These are phyloP conservation scores for Chaetoceros tenuissimus DNA, from an alignment of 108 stramenopile genomes.

Conservation along the genomic window DNA sequence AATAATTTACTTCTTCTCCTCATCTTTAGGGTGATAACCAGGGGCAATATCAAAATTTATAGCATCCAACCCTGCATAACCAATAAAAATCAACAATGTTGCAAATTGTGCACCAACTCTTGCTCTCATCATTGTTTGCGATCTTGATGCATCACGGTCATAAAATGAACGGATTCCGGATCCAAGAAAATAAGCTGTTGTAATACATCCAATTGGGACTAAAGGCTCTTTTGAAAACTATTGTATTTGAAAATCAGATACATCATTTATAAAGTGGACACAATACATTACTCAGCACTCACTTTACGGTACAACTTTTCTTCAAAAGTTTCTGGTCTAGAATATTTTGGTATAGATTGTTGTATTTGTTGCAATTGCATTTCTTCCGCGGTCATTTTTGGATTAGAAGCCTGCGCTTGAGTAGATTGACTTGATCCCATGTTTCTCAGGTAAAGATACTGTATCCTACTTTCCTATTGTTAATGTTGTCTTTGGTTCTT, in stretches of 20 bases:
- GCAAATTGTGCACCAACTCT: constrained; percentile 80
- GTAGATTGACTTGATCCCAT: not conserved
- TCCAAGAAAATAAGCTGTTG: constrained; percentile 72
- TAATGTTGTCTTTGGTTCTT: not conserved
- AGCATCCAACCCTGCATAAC: constrained; percentile 61
- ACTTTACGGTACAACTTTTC: constrained; percentile 74
- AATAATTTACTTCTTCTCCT: no score
- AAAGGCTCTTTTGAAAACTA: constrained; percentile 75
- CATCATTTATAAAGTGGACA: not conserved
- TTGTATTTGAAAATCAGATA: constrained; percentile 1
- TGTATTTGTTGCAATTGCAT: not conserved
- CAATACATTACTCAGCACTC: constrained; percentile 6
- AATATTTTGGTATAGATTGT: not conserved
- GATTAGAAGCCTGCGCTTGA: not conserved
- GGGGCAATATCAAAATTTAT: constrained; percentile 66
- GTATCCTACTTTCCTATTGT: not conserved
- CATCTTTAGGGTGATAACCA: no score
- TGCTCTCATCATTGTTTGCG: constrained; percentile 76
- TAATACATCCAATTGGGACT: constrained; percentile 76
- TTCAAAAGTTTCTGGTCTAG: constrained; percentile 51
- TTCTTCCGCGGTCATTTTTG: not conserved
- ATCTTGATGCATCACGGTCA: constrained; percentile 56
- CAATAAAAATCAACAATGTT: constrained; percentile 67
- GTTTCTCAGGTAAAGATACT: not conserved
- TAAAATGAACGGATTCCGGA: constrained; percentile 74